Evolutionary conservation across 306 rosid genomes (phyloP).

Genomic region (Phaseolus lunatus): DNA sequence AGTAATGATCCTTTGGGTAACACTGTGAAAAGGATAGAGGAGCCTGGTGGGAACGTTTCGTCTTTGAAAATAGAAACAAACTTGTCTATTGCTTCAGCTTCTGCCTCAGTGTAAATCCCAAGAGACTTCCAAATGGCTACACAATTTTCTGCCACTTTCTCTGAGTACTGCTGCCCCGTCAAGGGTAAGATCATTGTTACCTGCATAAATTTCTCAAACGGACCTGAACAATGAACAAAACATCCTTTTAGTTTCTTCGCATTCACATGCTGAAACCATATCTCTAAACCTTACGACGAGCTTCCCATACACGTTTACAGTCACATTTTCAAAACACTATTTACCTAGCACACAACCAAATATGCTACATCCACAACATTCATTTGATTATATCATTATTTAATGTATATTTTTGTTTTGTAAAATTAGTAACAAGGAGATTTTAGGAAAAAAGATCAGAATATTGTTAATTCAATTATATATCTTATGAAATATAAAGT

Average conservation of each 20-base stretch:
- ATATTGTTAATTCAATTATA: no score
- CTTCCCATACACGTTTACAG: background rate
- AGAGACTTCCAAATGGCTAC: conserved; percentile 70
- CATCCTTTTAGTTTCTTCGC: background rate
- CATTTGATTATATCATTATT: no score
- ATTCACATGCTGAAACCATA: no score
- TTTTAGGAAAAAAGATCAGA: no score
- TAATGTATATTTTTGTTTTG: no score
- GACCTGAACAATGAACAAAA: conserved; percentile 35
- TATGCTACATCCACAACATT: no score
- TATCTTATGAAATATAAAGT: no score
- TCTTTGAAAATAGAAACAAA: conserved; percentile 68
- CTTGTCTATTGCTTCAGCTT: conserved; percentile 71
- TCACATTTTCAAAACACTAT: background rate
- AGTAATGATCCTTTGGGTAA: conserved; percentile 63
- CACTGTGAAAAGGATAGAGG: conserved; percentile 78
- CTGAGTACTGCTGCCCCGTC: conserved; percentile 76
- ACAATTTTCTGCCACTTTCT: conserved; percentile 79
- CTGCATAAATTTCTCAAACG: conserved; percentile 58
- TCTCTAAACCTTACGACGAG: no score
- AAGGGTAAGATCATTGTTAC: conserved; percentile 71
- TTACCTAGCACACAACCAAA: no score
- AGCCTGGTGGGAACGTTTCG: conserved; percentile 68
- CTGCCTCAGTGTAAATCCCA: conserved; percentile 74
- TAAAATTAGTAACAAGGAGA: no score